These are phyloP conservation scores for Nannochloropsis salina DNA, from an alignment of 108 stramenopile genomes.

Conservation along the genomic window DNA sequence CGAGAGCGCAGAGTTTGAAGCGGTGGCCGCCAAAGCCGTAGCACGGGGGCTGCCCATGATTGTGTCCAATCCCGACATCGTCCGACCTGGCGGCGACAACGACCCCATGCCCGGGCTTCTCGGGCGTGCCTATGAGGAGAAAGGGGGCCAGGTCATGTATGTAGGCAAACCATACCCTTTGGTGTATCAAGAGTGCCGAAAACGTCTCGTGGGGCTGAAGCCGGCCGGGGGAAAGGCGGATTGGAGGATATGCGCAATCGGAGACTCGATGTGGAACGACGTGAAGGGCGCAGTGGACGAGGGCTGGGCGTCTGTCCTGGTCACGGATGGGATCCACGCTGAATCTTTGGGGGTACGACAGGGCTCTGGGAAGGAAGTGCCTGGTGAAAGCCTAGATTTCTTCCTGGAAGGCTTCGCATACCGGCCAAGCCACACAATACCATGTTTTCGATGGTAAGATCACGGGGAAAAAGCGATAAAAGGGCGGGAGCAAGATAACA, in stretches of 20 bases:
- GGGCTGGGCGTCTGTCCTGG: constrained; percentile 22
- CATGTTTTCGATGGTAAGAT: constrained; percentile 29
- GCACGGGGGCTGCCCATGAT: constrained; percentile 71
- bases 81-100: constrained; percentile 38
- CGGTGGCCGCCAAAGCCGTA: constrained; percentile 52
- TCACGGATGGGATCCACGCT: constrained; percentile 34
- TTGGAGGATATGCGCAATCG: constrained; percentile 34
- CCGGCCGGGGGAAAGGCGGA: neutral
- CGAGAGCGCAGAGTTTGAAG: constrained; percentile 55
- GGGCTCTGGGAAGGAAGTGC: constrained; percentile 22
- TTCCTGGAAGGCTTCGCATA: neutral
- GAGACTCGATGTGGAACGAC: constrained; percentile 50
- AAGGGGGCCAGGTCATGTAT: constrained; percentile 42
- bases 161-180: constrained; percentile 49
- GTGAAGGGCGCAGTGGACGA: constrained; percentile 39
- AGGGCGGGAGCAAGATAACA: neutral
- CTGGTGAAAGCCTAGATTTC: neutral
- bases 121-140: constrained; percentile 65
- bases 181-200: constrained; percentile 42
- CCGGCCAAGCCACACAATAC: constrained; percentile 27
- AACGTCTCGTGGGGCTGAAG: neutral
- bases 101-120: constrained; percentile 84
- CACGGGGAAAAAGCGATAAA: neutral
- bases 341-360: constrained; percentile 35
- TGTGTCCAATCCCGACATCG: constrained; percentile 79